Conservation (phyloP, 441 rosid species). For the Arabidopsis lyrata region DNA sequence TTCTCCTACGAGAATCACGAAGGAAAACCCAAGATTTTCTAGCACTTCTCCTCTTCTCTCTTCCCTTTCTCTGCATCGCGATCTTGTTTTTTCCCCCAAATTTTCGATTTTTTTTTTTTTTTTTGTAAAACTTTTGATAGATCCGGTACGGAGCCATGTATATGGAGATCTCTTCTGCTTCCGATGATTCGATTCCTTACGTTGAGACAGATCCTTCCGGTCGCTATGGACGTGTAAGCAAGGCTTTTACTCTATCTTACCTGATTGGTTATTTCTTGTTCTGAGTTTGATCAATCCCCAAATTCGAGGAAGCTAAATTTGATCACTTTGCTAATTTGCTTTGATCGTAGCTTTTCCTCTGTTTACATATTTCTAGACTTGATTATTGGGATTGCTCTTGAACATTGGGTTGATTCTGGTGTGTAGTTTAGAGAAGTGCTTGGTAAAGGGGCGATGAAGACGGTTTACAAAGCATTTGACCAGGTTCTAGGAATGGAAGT, state of each 20-base stretch:
- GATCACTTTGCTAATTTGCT: background rate
- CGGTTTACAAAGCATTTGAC: constrained; percentile 73
- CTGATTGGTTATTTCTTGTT: background rate
- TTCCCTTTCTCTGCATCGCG: background rate
- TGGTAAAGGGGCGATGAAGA: constrained; percentile 80
- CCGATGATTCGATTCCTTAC: constrained; percentile 42
- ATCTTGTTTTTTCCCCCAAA: background rate
- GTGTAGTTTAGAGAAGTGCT: constrained; percentile 73
- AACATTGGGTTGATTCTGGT: constrained; percentile 6
- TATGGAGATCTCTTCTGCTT: constrained; percentile 26
- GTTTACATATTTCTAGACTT: background rate
- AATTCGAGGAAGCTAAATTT: background rate
- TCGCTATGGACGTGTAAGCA: constrained; percentile 83
- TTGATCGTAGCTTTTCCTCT: constrained; percentile 21
- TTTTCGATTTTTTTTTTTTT: background rate
- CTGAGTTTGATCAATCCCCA: background rate
- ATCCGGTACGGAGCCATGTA: constrained; percentile 27
- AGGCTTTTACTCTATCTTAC: constrained; percentile 6
- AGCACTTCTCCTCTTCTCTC: constrained; percentile 40
- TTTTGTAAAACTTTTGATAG: constrained; percentile 3
- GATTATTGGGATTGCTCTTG: background rate
- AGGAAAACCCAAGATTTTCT: constrained; percentile 85
- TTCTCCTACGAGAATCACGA: constrained; percentile 88
- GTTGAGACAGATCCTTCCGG: constrained; percentile 79
- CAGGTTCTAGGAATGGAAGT: constrained; percentile 72